Evolutionary conservation across 805 yeast species (phyloP), one percentile per base, ranked within the genome.

Genomic region (Nakazawaea populi): DNA sequence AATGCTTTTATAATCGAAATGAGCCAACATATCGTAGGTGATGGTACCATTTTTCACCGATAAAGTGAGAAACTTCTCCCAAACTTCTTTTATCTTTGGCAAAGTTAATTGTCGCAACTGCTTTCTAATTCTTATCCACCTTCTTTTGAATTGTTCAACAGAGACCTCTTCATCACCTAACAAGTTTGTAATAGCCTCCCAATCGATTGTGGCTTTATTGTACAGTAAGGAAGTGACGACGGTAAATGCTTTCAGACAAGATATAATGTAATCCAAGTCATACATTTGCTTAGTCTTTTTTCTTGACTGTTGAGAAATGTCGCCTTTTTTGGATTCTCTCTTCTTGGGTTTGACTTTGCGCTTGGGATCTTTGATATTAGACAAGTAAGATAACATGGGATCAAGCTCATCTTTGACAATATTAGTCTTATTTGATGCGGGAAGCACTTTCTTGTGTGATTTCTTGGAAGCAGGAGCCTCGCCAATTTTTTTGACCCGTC

Each of bases 51-150:
- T 76, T 42, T 76, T 76, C 27, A 88, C 81, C 0, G 83, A 84
- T 39, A 69, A 67, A 36, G 83, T 58, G 28, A 90, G 75, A 24
- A 87, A 73, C 24, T 71, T 72, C 58, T 87, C 92, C 84, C 94
- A 91, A 10, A 74, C 73, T 44, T 73, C 72, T 45, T 73, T 68
- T 0, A 79, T 75, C 36, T 76, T 75, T 42, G 75, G 77, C 42
- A 86, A 70, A 0, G 83, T 86, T 47, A 75, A 72, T 12, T 68
- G 65, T 0, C 94, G 94, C 38, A 84, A 79, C 7, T 54, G 48
- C 38, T 34, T 42, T 28, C 49, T 36, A 10, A 51, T 38, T 12
- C 35, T 24, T 10, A 46, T 32, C 50, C 49, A 51, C 34, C 45
- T 46, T 31, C 40, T 36, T 6, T 46, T 35, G 18, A 43, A 12